Evolutionary conservation across 495 filamentous ascomycete species (phyloP), one percentile per base, ranked within the genome.

Genomic region (Rusavskia elegans): DNA sequence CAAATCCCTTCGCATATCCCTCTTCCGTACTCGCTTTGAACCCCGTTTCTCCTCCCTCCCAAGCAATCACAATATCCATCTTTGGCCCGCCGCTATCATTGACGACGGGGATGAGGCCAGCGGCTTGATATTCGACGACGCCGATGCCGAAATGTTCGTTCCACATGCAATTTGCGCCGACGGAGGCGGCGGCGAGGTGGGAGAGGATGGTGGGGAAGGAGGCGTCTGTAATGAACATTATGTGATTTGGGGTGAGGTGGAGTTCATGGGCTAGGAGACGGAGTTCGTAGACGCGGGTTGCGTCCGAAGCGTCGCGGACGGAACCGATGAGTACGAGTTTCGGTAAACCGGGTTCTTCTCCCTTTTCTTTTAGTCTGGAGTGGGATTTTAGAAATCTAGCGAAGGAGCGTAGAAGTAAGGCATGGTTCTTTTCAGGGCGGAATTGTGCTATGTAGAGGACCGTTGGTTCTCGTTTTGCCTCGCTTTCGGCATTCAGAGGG

Each of bases 111-210:
- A 98, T 84, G 35, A 98, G 69, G 0, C 92, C 92, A 0, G 92
- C 93, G 8, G 92, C 92, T 65, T 95, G 92, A 62, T 98, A 98
- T 69, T 98, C 92, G 6, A 98, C 92, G 17, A 97, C 89, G 5
- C 92, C 92, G 55, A 98, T 98, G 17, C 92, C 93, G 61, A 97
- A 98, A 66, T 98, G 92, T 68, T 98, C 92, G 62, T 95, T 97
- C 92, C 93, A 98, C 92, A 98, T 98, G 51, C 81, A 89, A 60
- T 98, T 98, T 3, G 92, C 87, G 36, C 92, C 92, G 23, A 97
- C 73, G 50, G 78, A 89, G 30, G 81, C 76, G 20, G 69, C 75
- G 38, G 76, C 68, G 44, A 97, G 71, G 77, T 86, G 87, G 21
- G 80, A 72, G 13, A 93, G 73, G 40, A 98, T 84, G 53, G 87